Evolutionary conservation across 495 filamentous ascomycete genomes (phyloP), one percentile per base, ranked within the genome.

Genomic region (Lepidopterella palustris): DNA sequence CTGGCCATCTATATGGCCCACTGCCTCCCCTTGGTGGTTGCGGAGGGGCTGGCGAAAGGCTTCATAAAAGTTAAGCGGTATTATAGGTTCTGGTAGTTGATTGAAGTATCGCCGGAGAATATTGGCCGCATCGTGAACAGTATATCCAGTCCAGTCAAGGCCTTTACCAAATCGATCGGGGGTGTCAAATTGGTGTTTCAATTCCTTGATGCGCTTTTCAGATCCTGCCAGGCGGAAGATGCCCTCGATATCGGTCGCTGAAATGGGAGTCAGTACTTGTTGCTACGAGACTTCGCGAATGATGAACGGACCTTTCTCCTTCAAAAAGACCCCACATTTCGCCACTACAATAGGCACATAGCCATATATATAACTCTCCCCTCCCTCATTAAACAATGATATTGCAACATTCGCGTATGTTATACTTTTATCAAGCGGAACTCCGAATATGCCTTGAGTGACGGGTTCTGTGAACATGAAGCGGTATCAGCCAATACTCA

Each of bases 261-360:
- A 27, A 24, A 39, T n/a, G 28, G 25, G 32, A 39, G 42, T 58
- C 26, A 50, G 49, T 49, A 21, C 11, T 23, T 42, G 26, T 11
- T 48, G 29, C 11, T 42, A 13, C 20, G 28, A 45, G 5, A 62
- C 40, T 29, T 24, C 11, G 5, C 55, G 20, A 28, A 26, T 18
- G 47, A 10, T 56, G 10, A 40, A 77, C 82, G 62, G 68, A 96
- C 93, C 93, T 85, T 96, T 97, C 72, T 99, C 93, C 71, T 99
- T 99, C 63, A 99, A 74, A 67, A 90, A 99, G 1, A 99, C 92
- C 49, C 93, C 93, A 72, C 93, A 99, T 73, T 99, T 99, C 4
- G 93, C 93, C 39, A 99, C 92, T 48, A 99, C 92, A 63, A 99
- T 97, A 9, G 93, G 93, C 4, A 99, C 92, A 71, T 99, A 99